These are phyloP conservation scores for Sclerotinia subarctica DNA, from an alignment of 2,329 filamentous ascomycete species.

Conservation along the genomic window DNA sequence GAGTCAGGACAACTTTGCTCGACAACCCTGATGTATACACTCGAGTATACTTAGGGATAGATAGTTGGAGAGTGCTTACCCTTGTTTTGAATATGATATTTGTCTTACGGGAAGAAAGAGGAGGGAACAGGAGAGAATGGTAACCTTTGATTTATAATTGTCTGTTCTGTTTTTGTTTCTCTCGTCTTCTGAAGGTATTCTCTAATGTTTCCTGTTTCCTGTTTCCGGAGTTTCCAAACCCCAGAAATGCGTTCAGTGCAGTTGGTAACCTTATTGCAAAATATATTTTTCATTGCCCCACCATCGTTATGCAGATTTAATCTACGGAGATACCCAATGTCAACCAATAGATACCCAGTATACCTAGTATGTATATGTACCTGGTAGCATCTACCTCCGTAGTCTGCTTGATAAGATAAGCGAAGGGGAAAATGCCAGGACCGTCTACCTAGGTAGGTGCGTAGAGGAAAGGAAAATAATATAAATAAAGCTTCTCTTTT, in stretches of 20 bases:
- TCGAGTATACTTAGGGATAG: background rate
- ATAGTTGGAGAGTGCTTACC: background rate
- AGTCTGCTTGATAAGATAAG: constrained; percentile 8
- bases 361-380: too few species aligned
- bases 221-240: background rate
- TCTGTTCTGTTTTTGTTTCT: background rate
- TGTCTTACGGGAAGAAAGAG: background rate
- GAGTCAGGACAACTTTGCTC: background rate
- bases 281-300: constrained; percentile 3
- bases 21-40: background rate
- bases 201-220: too few species aligned
- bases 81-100: background rate
- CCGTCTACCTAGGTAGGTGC: too few species aligned
- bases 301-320: background rate
- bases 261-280: background rate
- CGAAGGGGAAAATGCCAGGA: background rate
- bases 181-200: background rate
- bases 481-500: too few species aligned
- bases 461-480: too few species aligned
- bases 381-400: too few species aligned
- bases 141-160: background rate
- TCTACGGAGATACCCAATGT: background rate
- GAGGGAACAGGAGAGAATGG: background rate
- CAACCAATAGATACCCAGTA: background rate
- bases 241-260: background rate